Base-by-base conservation (phyloP, 2,329 filamentous ascomycete species). In the Thyridium curvatum region DNA sequence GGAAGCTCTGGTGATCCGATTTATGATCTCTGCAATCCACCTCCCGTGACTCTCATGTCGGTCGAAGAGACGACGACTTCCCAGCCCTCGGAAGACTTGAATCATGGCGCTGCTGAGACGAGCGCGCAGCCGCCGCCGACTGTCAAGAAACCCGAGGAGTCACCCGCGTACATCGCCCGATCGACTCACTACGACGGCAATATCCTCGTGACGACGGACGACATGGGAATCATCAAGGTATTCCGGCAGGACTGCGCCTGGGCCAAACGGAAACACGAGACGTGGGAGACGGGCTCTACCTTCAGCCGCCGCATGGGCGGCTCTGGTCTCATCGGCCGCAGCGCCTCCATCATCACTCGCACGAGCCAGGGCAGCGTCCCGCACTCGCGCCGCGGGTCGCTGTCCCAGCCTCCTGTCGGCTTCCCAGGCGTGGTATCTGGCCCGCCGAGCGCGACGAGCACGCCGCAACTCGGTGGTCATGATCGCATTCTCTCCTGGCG, bases 1-100 rank as follows among this genome's bases (percentile, higher is more conserved):
- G 82, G 84, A 37, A 74, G 77, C 12, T 94, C 89, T 0, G 86
- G 87, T 40, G 90, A 98, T 56, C 90, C 93, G 2, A 77, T 98
- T n/a, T 98, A 89, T 58, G 90, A 96, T 51, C 72, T 97, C 1
- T 97, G 93, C 69, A 97, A 97, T 51, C 93, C 93, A 5, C 93
- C 91, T 0, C 89, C 91, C 0, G 80, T 97, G 13, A 90, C 80
- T 7, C 69, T 97, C 14, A 71, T 90, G 44, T 89, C 84, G 47
- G 74, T 82, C 18, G 79, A 83, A 15, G 86, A 93, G 51, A 63
- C 35, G 52, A 66, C 42, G 41, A 52, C n/a, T 33, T 54, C 52
- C 49, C 64, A 52, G 50, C 51, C 46, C 55, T 43, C 53, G 48
- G 14, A 44, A 34, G 32, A 41, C 32, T 15, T 31, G 30, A 39